phyloP scores from a whole-genome alignment of 129 eudicot species.

The Gnaphalium uliginosum region DNA sequence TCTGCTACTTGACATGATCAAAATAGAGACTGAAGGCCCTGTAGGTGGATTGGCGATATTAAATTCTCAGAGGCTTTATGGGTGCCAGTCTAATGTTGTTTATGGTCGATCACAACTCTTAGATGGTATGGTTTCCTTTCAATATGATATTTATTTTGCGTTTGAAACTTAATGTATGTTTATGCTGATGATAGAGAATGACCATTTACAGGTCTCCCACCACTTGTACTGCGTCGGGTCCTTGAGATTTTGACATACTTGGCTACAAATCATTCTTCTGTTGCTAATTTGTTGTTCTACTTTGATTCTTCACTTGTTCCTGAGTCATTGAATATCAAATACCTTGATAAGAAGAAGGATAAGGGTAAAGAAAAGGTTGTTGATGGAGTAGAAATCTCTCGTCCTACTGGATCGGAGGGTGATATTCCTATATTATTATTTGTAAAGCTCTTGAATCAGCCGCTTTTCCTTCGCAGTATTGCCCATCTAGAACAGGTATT shows the following conservation, averaged over 20 bases:
- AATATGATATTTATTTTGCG: background rate
- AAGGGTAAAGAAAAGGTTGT: conserved; percentile 77
- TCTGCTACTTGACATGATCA: conserved; percentile 73
- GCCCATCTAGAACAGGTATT: conserved; percentile 95
- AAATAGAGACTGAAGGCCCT: conserved; percentile 64
- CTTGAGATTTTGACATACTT: conserved; percentile 86
- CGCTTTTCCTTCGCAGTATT: conserved; percentile 76
- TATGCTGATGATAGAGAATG: conserved; percentile 7
- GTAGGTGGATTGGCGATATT: conserved; percentile 48
- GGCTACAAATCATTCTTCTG: conserved; percentile 88
- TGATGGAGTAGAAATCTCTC: conserved; percentile 42
- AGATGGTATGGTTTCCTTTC: conserved; percentile 48
- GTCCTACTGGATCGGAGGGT: conserved; percentile 33
- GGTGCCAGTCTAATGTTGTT: conserved; percentile 89
- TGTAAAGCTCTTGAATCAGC: conserved; percentile 76
- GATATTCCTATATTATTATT: conserved; percentile 70
- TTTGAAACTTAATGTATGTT: conserved; percentile 14
- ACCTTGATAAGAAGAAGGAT: conserved; percentile 44
- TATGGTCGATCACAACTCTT: conserved; percentile 86
- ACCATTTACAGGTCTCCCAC: conserved; percentile 80
- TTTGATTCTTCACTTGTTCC: conserved; percentile 65
- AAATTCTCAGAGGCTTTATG: conserved; percentile 85
- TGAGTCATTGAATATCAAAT: conserved; percentile 42
- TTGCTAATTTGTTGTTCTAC: conserved; percentile 73
- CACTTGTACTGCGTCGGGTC: conserved; percentile 79